These are phyloP conservation scores for Termitomyces eurrhizus DNA, from an alignment of 768 basidiomycete species.

Conservation along the genomic window DNA sequence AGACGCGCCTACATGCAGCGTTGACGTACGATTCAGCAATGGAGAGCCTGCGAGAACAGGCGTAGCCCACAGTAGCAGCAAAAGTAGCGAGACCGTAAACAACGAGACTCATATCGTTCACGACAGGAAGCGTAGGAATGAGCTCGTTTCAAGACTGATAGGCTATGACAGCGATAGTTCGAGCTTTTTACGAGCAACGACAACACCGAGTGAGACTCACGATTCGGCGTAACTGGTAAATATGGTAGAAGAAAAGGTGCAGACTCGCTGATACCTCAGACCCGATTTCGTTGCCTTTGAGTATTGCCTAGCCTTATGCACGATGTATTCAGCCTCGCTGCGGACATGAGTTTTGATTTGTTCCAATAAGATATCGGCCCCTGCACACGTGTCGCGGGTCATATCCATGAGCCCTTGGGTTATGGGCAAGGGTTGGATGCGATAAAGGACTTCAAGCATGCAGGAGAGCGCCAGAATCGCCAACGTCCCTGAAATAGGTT, in stretches of 20 bases:
- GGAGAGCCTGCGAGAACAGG: constrained; percentile 41
- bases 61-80: constrained; percentile 57
- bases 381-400: constrained; percentile 5
- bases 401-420: neutral
- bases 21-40: constrained; percentile 25
- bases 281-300: neutral
- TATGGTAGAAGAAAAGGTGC: neutral
- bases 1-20: constrained; percentile 4
- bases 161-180: neutral
- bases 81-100: constrained; percentile 56
- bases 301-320: constrained; percentile 15
- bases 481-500: neutral
- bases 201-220: neutral
- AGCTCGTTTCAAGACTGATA: neutral
- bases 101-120: constrained; percentile 50
- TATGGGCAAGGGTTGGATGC: neutral
- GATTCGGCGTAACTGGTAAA: neutral
- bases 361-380: neutral
- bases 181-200: neutral
- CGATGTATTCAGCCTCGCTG: constrained; percentile 22
- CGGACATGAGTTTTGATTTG: constrained; percentile 18
- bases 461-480: no score
- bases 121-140: constrained; percentile 37
- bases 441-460: neutral
- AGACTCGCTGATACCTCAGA: constrained; percentile 3